Percentiles rank a stretch among this genome's conserved stretches.
phyloP scores from a whole-genome alignment of 2,329 filamentous ascomycete species.

The Xylaria sp. region DNA sequence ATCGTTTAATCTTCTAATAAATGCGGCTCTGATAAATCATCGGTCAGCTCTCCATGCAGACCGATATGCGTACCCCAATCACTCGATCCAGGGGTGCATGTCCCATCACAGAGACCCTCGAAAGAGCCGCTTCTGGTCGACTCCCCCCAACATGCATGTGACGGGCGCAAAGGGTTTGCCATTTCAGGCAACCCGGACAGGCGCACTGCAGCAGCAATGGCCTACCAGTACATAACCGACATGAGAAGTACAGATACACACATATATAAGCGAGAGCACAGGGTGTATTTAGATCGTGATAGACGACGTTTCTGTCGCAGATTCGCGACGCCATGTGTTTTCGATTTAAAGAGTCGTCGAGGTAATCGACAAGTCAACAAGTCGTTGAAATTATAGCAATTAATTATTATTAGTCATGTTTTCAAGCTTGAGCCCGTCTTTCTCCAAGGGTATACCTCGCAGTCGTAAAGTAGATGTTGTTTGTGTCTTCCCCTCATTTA shows the following conservation, averaged over 20 bases:
- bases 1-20: not conserved
- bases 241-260: constrained; percentile 1
- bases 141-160: constrained; percentile 1
- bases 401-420: too few relatives aligned
- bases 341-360: too few relatives aligned
- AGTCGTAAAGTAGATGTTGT: too few relatives aligned
- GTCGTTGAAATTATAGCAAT: too few relatives aligned
- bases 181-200: constrained; percentile 5
- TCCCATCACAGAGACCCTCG: not conserved
- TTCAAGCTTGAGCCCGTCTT: not conserved
- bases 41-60: not conserved
- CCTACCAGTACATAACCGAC: not conserved
- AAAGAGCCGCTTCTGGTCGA: constrained; percentile 6
- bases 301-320: not conserved
- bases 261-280: not conserved
- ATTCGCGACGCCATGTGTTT: not conserved
- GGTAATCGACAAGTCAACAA: too few relatives aligned
- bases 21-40: not conserved
- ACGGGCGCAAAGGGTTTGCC: not conserved
- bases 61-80: not conserved
- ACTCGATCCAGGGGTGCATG: not conserved
- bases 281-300: not conserved
- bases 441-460: not conserved
- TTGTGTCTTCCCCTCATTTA: not conserved
- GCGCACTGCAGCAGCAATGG: not conserved